Evolutionary conservation across 306 rosid species (phyloP), one percentile per base, ranked within the genome.

Genomic region (Psophocarpus tetragonolobus): DNA sequence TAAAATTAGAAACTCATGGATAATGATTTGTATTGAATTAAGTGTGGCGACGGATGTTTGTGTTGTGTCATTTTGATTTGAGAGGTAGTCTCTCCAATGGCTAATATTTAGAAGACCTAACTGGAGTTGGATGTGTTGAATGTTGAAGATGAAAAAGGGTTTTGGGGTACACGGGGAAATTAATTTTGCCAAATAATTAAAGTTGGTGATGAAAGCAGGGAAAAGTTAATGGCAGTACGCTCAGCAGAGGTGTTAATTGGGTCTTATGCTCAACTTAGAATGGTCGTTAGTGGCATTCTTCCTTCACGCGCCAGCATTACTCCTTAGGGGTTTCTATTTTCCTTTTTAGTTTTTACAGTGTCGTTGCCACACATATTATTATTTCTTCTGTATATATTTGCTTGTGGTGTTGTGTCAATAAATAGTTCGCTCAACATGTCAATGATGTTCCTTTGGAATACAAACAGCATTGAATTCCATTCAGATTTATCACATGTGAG

Each of bases 391-490:
- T 33, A 8, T 4, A 29, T 20, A 48, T 26, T 53, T 62, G 82
- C 51, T 83, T 76, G 91, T 84, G 85, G 38, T 87, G 88, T 82
- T 86, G 63, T 81, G 82, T 88, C 87, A 73, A 78, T 56, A 81
- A 76, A 84, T 60, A 80, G 91, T 75, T 72, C 72, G 10, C 90
- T 82, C 90, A 79, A 84, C 82, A 51, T 18, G 80, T 35, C 91
- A 86, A 90, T 81, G 86, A 90, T 87, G 92, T 80, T 57, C 76
- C 78, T 45, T 63, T 75, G 84, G 85, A 84, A 85, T 77, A 83
- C 82, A 78, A 74, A 71, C 74, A 38, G 76, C 81, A 70, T 80
- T 81, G 56, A 84, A 74, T 68, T 82, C 30, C 84, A 69, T 73
- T 85, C 83, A 85, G 86, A 75, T 70, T 76, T 67, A 50, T 80